Percentiles rank a stretch among this genome's conserved stretches.
Evolutionary conservation across 75 land plant species (phyloP).

Genomic region (Adiantum capillusveneris): DNA sequence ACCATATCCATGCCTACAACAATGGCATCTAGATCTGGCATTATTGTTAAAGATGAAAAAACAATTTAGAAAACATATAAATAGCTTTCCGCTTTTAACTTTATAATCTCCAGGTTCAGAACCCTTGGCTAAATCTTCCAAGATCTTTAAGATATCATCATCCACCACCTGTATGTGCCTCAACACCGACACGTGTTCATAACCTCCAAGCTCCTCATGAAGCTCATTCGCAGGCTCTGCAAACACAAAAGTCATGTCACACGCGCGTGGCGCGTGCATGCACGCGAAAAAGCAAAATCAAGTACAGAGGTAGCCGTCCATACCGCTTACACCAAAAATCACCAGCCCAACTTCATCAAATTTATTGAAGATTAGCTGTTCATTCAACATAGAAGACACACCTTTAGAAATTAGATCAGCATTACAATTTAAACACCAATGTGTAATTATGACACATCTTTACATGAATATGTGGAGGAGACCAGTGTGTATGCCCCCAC

Average conservation of each 20-base stretch:
- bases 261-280: no score
- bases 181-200: slow-evolving; percentile 61
- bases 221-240: slow-evolving; percentile 86
- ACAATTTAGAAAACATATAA: slow-evolving; percentile 1
- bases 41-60: neutral
- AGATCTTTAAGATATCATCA: slow-evolving; percentile 40
- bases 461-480: no score
- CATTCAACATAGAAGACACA: no score
- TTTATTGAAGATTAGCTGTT: slow-evolving; percentile 68
- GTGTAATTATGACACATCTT: no score
- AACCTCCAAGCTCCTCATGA: slow-evolving; percentile 77
- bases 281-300: neutral
- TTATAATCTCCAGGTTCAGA: slow-evolving; percentile 75
- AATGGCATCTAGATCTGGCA: slow-evolving; percentile 87
- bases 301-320: neutral
- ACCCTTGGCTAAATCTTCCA: slow-evolving; percentile 55
- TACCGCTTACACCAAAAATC: slow-evolving; percentile 85
- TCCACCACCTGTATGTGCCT: slow-evolving; percentile 58
- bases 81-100: slow-evolving; percentile 15
- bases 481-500: no score
- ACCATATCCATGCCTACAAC: slow-evolving; percentile 93
- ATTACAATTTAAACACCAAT: no score
- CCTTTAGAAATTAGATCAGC: no score
- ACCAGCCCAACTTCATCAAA: slow-evolving; percentile 83
- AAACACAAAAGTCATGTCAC: neutral